Evolutionary conservation across 1,284 basidiomycete genomes (phyloP), one percentile per base, ranked within the genome.

Genomic region (Heterobasidion parviporum): DNA sequence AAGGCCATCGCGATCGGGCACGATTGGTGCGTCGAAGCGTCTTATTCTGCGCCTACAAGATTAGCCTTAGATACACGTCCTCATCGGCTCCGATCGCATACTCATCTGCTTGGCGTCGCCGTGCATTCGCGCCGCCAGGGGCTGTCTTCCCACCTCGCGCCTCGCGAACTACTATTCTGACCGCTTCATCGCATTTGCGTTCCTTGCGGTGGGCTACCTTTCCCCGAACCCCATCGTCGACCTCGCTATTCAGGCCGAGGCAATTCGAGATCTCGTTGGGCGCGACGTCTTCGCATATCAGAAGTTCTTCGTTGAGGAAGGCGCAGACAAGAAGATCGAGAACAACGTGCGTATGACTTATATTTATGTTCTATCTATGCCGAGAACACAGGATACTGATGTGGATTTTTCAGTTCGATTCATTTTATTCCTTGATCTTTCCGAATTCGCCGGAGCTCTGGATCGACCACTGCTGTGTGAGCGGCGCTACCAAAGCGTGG

Each of bases 1-100:
- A 66, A 67, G 49, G 74, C 67, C 15, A 64, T 81, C 53, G 71
- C 64, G 1, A 67, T 82, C 54, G 76, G 75, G 1, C 78, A 81
- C 60, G 78, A 79, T 60, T 79, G 78, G 78, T 78, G 55, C 55
- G 68, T 68, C 14, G n/a, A 5, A 10, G 7, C 47, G 6, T 8
- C 8, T 20, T 20, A 26, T 26, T 26, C 26, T 26, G 26, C 26
- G 26, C 26, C 26, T 26, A 26, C 26, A 26, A 6, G 6, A 26
- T 4, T 26, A 5, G 26, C 26, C 26, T 26, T 4, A 26, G 26
- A 26, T 26, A 26, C 4, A 6, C 26, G 26, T 26, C 6, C 26
- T 26, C 26, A 26, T 26, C 26, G 26, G 4, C 1, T 18, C 18
- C 7, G 18, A 45, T 5, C 38, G 58, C 52, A 26, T 26, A 26